Evolutionary conservation across 768 basidiomycete species (phyloP), one percentile per base, ranked within the genome.

Genomic region (Lyophyllum semitale): DNA sequence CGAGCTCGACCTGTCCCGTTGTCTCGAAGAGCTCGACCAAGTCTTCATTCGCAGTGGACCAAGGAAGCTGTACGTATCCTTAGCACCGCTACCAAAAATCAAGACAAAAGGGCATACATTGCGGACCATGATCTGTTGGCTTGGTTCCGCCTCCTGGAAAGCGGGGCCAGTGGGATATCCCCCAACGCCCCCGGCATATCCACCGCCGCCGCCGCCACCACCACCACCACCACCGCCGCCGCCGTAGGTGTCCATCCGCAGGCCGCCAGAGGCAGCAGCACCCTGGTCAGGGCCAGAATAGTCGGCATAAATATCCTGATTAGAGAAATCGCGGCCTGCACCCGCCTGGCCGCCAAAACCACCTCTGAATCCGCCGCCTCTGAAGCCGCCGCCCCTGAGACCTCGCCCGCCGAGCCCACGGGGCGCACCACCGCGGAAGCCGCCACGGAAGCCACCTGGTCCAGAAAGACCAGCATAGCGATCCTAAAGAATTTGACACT

Each of bases 11-110:
- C 61, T 89, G 89, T 9, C 95, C 96, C 0, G 95, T 97, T 30
- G 96, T 99, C 77, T 98, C 95, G 64, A 99, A 99, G 18, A 99
- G 73, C 73, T 99, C 96, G 20, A 99, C 95, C 41, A 99, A 76
- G 69, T 99, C 96, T 69, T 99, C 96, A 69, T 99, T 98, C 7
- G 96, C 95, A 42, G 96, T 99, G 9, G 96, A 98, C 95, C 95
- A 99, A 1, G 96, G 96, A 17, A 99, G 74, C 96, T 98, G 59
- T 8, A 48, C 3, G 12, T 35, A 53, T 15, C 20, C 53, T 44
- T 33, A 22, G 12, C 20, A n/a, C 15, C 4, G 33, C 32, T 11
- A 33, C 40, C 20, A 13, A 42, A 12, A 23, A 32, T 25, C 46
- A 15, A n/a, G 29, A 55, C 55, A 23, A 26, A 23, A 43, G 12